Evolutionary conservation across 2,329 filamentous ascomycete genomes (phyloP).

Genomic region (Diaporthe australafricana): DNA sequence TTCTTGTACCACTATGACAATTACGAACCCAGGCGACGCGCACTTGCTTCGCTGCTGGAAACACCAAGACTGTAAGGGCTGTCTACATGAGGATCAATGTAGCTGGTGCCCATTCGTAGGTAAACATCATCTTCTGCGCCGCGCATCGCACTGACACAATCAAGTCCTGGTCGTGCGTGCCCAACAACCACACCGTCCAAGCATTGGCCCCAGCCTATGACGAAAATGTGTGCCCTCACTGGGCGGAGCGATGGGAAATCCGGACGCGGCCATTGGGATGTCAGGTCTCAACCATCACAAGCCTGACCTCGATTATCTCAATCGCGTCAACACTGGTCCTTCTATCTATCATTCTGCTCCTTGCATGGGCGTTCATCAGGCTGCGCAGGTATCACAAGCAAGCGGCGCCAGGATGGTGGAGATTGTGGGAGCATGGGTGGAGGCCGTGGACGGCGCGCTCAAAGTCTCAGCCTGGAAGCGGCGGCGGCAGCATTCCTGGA

Average conservation of each 20-base stretch:
- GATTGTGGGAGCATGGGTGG: constrained; percentile 36
- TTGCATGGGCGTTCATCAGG: constrained; percentile 35
- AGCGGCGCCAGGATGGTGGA: constrained; percentile 40
- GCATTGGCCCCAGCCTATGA: constrained; percentile 63
- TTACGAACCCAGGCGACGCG: constrained; percentile 46
- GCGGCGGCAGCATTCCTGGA: not conserved
- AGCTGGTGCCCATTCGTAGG: constrained; percentile 66
- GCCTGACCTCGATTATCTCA: constrained; percentile 50
- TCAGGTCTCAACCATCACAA: constrained; percentile 56
- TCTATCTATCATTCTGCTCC: constrained; percentile 41
- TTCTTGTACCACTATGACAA: constrained; percentile 1
- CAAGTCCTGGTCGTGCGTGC: constrained; percentile 66
- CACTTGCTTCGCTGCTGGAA: constrained; percentile 64
- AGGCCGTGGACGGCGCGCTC: not conserved
- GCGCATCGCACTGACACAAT: constrained; percentile 6
- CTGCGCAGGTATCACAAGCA: constrained; percentile 34
- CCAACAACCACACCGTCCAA: constrained; percentile 58
- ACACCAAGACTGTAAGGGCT: constrained; percentile 60
- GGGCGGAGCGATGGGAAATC: constrained; percentile 58
- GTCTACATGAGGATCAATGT: constrained; percentile 56
- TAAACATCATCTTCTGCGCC: not conserved
- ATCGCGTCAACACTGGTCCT: constrained; percentile 47
- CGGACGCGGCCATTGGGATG: constrained; percentile 53
- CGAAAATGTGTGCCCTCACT: constrained; percentile 63
- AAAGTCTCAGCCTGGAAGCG: not conserved